Evolutionary conservation across 495 filamentous ascomycete species (phyloP), one percentile per base, ranked within the genome.

Genomic region (Lasiosphaeris hirsuta): DNA sequence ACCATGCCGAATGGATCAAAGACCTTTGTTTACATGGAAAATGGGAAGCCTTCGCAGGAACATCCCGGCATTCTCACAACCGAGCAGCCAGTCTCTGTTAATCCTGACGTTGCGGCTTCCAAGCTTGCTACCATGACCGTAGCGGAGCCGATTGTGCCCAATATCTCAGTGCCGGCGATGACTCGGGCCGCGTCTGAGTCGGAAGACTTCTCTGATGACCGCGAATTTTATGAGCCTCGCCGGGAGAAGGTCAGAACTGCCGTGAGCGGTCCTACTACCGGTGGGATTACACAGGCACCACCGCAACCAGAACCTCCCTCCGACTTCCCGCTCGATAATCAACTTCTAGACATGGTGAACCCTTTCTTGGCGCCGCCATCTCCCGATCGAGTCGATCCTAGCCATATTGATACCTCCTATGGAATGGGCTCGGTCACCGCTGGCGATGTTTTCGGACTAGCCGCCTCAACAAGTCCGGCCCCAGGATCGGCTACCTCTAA

Each of bases 271-370:
- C 23, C 55, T 40, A n/a, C 49, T 17, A 18, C 34, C 49, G 40
- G 19, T n/a, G n/a, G n/a, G 46, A n/a, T 46, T 14, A 17, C 18
- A 15, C 14, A 45, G 11, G 34, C 39, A 30, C 10, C 44, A 11
- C 11, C 38, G 0, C 53, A 53, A n/a, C 19, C 44, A n/a, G 38
- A 50, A 4, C 14, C 52, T 0, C 37, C 37, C 37, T 59, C 67
- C 8, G 69, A 71, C 36, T 69, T 59, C 36, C 61, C 66, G 0
- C 59, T 71, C 10, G 68, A 71, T 2, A 57, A 44, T 30, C 67
- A 76, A 11, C 69, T 78, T 57, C 68, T 67, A 42, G 61, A 72
- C 42, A 72, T 78, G 52, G 62, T 78, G 3, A 73, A 76, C 45
- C 72, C 72, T 15, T 74, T 77, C 46, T 45, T 78, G 34, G 63